phyloP scores from a whole-genome alignment of 2,329 filamentous ascomycete species.

The Trichoderma breve region DNA sequence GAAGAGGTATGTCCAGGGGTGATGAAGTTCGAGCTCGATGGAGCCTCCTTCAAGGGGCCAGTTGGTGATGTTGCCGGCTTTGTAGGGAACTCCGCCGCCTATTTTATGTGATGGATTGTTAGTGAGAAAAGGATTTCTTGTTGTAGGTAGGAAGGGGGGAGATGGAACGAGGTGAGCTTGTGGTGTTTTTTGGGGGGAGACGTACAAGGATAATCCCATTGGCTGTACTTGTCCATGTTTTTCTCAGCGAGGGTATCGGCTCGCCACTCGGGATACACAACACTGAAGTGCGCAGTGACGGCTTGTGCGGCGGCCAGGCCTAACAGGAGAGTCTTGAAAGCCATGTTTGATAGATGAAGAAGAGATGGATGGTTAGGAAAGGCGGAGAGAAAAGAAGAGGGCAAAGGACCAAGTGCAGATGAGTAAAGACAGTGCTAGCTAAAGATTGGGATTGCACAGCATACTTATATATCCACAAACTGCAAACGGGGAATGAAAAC shows the following conservation, averaged over 20 bases:
- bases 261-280: constrained; percentile 50
- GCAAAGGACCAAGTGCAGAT: background rate
- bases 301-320: constrained; percentile 37
- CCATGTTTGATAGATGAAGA: constrained; percentile 2
- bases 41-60: constrained; percentile 53
- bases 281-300: constrained; percentile 48
- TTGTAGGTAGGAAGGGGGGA: background rate
- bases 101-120: background rate
- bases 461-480: background rate
- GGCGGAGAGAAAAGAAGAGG: background rate
- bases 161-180: background rate
- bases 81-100: constrained; percentile 50
- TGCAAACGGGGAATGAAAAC: background rate
- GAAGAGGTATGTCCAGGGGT: constrained; percentile 52
- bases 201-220: constrained; percentile 54
- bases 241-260: constrained; percentile 44
- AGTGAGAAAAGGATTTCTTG: background rate
- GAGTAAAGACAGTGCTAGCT: background rate
- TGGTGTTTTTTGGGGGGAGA: background rate
- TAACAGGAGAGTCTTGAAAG: constrained; percentile 31
- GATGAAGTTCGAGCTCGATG: constrained; percentile 49
- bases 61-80: constrained; percentile 47
- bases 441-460: background rate
- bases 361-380: background rate
- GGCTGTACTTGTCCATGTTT: constrained; percentile 42